Evolutionary conservation across 2,329 filamentous ascomycete species (phyloP).

Genomic region (Trichoderma sp.): DNA sequence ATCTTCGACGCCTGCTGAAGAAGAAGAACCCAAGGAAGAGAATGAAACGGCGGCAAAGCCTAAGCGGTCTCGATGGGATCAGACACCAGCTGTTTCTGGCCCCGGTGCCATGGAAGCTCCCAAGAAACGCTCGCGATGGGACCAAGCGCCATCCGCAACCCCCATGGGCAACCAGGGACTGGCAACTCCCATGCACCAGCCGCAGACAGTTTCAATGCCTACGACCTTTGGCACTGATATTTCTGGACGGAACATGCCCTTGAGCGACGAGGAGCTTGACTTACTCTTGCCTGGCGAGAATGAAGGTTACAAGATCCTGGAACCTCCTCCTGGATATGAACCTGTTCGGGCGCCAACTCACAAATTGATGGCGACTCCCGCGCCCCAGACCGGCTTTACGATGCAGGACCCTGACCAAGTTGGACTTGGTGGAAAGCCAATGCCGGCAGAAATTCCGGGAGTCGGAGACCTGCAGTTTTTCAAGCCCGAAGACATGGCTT

Average conservation of each 20-base stretch:
- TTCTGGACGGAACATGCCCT: constrained; percentile 73
- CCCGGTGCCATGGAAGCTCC: constrained; percentile 62
- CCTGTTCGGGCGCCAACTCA: constrained; percentile 77
- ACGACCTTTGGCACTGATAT: constrained; percentile 81
- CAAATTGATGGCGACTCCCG: constrained; percentile 73
- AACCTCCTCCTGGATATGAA: constrained; percentile 89
- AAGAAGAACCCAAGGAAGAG: constrained; percentile 56
- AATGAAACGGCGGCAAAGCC: constrained; percentile 60
- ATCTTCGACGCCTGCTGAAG: constrained; percentile 59
- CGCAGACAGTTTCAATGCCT: constrained; percentile 58
- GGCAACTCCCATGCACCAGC: constrained; percentile 76
- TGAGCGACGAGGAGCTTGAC: constrained; percentile 94
- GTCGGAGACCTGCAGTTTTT: constrained; percentile 97
- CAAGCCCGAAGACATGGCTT: constrained; percentile 98
- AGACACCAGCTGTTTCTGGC: constrained; percentile 64
- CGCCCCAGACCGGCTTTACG: constrained; percentile 86
- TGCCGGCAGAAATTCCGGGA: constrained; percentile 93
- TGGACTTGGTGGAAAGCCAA: constrained; percentile 81
- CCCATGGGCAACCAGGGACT: constrained; percentile 74
- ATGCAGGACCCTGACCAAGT: constrained; percentile 93
- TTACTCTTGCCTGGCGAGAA: constrained; percentile 83
- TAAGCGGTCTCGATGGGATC: constrained; percentile 87
- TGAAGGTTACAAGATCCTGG: constrained; percentile 90
- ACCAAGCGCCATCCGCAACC: constrained; percentile 82
- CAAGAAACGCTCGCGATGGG: constrained; percentile 86